These are phyloP conservation scores for Podaxis pistillaris DNA, from an alignment of 768 basidiomycete genomes.

Conservation along the genomic window DNA sequence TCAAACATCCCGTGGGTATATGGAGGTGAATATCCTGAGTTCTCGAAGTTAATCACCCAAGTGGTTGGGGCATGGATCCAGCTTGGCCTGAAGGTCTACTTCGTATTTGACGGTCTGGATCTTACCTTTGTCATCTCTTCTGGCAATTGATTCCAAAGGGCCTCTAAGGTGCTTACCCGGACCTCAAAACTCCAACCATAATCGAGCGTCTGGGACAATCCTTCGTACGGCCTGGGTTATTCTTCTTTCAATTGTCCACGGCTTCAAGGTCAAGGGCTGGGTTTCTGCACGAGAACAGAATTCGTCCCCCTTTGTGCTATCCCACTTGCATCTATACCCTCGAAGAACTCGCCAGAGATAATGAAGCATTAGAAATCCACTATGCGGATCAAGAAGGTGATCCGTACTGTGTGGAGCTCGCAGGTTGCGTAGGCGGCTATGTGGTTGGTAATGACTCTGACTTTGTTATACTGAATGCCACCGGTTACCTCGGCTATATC, in stretches of 20 bases:
- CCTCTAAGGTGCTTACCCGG: constrained; percentile 59
- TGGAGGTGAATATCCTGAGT: constrained; percentile 74
- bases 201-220: constrained; percentile 57
- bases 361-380: constrained; percentile 48
- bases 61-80: constrained; percentile 68
- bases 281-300: constrained; percentile 71
- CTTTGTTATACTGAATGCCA: constrained; percentile 74
- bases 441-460: constrained; percentile 83
- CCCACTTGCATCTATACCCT: constrained; percentile 58
- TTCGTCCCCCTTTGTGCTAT: constrained; percentile 69
- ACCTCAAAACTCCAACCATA: constrained; percentile 68
- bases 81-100: constrained; percentile 61
- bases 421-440: constrained; percentile 68
- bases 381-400: constrained; percentile 84
- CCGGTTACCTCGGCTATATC: constrained; percentile 76
- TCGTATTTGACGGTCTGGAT: constrained; percentile 81
- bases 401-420: constrained; percentile 81
- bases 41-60: constrained; percentile 42
- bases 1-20: constrained; percentile 80
- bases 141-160: constrained; percentile 15
- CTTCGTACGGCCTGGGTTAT: constrained; percentile 56
- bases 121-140: constrained; percentile 6
- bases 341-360: constrained; percentile 29
- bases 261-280: constrained; percentile 60
- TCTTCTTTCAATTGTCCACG: constrained; percentile 81